A percentile compares a stretch with the other conserved stretches of the same genome.
phyloP scores from a whole-genome alignment of 768 basidiomycete species.

The Suillus variegatus region DNA sequence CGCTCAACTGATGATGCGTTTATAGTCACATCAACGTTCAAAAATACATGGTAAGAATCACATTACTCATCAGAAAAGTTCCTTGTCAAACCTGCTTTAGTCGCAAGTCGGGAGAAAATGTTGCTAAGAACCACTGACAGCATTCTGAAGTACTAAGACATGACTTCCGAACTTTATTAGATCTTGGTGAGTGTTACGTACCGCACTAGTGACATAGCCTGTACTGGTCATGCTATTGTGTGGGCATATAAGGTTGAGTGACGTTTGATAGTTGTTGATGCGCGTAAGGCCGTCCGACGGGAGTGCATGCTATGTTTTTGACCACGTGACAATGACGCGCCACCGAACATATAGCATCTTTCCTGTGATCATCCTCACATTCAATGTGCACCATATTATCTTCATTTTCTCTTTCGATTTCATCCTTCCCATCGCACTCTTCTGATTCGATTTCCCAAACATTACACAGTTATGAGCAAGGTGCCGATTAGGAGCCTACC shows the following conservation, averaged over 20 bases:
- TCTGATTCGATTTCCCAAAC: too few relatives aligned
- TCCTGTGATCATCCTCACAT: too few relatives aligned
- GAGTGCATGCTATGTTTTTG: too few relatives aligned
- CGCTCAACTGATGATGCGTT: neutral
- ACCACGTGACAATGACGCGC: too few relatives aligned
- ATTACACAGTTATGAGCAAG: too few relatives aligned
- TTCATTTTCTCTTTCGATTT: too few relatives aligned
- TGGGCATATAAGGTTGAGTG: neutral
- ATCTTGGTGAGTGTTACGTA: neutral
- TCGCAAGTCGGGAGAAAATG: neutral
- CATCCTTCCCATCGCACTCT: too few relatives aligned
- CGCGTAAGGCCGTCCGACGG: neutral
- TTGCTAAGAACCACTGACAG: neutral
- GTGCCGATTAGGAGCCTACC: too few relatives aligned
- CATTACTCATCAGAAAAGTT: neutral
- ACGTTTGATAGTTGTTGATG: neutral
- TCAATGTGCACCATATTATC: too few relatives aligned
- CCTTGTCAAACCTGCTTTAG: neutral
- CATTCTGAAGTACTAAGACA: neutral
- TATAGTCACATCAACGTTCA: neutral
- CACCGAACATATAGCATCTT: too few relatives aligned
- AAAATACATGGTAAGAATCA: neutral
- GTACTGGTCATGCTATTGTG: neutral
- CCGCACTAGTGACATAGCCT: neutral
- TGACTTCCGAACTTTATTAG: neutral